These are phyloP conservation scores for Aristolochia californica DNA, from an alignment of 164 flowering plant species.

Conservation along the genomic window DNA sequence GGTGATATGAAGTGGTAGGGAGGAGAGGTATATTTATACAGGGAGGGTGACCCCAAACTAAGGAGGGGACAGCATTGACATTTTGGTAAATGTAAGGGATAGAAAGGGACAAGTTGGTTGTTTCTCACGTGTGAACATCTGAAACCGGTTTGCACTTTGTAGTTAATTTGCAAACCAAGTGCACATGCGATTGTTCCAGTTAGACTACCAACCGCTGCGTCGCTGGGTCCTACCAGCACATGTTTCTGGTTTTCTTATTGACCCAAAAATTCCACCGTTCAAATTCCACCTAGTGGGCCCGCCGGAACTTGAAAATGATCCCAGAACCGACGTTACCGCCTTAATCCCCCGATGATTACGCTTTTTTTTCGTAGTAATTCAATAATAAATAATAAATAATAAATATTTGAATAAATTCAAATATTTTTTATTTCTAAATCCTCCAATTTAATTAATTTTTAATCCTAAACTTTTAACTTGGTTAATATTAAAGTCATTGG, in stretches of 20 bases:
- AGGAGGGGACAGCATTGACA: neutral
- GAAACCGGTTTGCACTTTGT: conserved; percentile 1
- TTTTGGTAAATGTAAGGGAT: neutral
- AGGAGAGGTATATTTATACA: neutral
- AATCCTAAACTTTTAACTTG: too few species aligned
- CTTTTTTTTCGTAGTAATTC: too few species aligned
- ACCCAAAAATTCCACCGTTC: too few species aligned
- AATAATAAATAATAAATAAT: too few species aligned
- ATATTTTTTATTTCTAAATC: too few species aligned
- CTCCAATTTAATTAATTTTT: too few species aligned
- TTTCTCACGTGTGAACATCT: neutral
- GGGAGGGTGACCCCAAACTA: neutral
- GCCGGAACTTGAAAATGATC: too few species aligned
- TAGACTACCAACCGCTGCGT: conserved; percentile 24
- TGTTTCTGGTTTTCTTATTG: conserved; percentile 21
- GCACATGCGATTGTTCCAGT: conserved; percentile 48
- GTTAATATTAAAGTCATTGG: too few species aligned
- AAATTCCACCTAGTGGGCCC: too few species aligned
- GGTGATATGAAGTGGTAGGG: neutral
- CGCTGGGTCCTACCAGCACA: conserved; percentile 29
- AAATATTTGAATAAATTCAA: too few species aligned
- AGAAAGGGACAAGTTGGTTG: conserved; percentile 5
- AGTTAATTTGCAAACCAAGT: conserved; percentile 10
- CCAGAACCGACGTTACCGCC: too few species aligned
- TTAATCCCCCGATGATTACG: too few species aligned